phyloP scores from a whole-genome alignment of 805 yeast genomes.

The Yarrowia deformans region DNA sequence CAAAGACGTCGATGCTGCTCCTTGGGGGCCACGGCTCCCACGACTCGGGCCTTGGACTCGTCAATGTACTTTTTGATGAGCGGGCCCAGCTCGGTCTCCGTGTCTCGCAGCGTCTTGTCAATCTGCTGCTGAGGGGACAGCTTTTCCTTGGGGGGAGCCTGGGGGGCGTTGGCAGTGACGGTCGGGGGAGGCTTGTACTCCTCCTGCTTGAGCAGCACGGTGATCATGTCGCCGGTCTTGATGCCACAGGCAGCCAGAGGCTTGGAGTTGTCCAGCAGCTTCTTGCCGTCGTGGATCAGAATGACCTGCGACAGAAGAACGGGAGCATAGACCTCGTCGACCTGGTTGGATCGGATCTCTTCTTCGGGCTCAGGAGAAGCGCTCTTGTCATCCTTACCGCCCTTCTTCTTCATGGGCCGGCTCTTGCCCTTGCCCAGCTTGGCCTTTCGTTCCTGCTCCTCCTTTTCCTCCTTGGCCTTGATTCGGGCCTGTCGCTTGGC shows the following conservation, averaged over 20 bases:
- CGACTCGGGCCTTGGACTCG: slow-evolving; percentile 42
- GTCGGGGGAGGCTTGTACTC: slow-evolving; percentile 19
- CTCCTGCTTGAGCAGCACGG: slow-evolving; percentile 41
- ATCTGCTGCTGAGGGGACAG: slow-evolving; percentile 46
- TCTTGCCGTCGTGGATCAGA: slow-evolving; percentile 44
- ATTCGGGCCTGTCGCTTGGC: slow-evolving; percentile 41
- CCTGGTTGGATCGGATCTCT: slow-evolving; percentile 9
- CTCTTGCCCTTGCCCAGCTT: slow-evolving; percentile 19
- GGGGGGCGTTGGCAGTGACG: slow-evolving; percentile 39
- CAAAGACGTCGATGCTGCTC: slow-evolving; percentile 49
- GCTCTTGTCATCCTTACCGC: slow-evolving; percentile 17
- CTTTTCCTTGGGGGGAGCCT: slow-evolving; percentile 37
- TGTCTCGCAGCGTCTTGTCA: slow-evolving; percentile 44
- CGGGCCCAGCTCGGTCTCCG: slow-evolving; percentile 46
- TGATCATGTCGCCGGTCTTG: slow-evolving; percentile 59
- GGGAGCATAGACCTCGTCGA: slow-evolving; percentile 31
- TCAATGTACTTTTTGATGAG: slow-evolving; percentile 43
- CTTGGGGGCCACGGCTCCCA: slow-evolving; percentile 43
- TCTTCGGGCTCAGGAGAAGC: slow-evolving; percentile 5
- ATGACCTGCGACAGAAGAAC: slow-evolving; percentile 32
- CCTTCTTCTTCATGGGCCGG: slow-evolving; percentile 13
- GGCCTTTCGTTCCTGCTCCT: slow-evolving; percentile 16
- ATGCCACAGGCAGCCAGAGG: slow-evolving; percentile 61
- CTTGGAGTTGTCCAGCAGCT: slow-evolving; percentile 54
- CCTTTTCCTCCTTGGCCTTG: slow-evolving; percentile 32